Evolutionary conservation across 805 yeast genomes (phyloP).

Genomic region (Pachysolen tannophilus): DNA sequence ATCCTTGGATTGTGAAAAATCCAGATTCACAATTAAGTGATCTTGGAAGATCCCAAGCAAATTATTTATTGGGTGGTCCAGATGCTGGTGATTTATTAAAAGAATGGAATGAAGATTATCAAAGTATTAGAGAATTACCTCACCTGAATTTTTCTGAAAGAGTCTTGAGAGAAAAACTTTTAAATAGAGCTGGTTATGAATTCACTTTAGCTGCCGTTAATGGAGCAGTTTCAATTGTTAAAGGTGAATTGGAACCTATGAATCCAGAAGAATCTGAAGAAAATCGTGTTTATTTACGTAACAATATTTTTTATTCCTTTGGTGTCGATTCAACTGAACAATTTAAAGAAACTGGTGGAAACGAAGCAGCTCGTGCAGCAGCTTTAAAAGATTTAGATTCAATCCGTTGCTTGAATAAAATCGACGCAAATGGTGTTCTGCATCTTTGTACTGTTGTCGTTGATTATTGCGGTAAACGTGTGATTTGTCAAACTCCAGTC

Average conservation of each 20-base stretch:
- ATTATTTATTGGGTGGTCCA: constrained; percentile 42
- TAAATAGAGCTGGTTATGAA: constrained; percentile 64
- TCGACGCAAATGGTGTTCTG: constrained; percentile 55
- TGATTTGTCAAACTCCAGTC: constrained; percentile 90
- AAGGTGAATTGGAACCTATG: constrained; percentile 69
- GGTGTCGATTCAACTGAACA: constrained; percentile 65
- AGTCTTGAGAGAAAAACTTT: constrained; percentile 64
- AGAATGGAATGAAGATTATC: constrained; percentile 92
- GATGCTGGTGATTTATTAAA: constrained; percentile 51
- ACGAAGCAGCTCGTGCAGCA: constrained; percentile 78
- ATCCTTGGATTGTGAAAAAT: constrained; percentile 69
- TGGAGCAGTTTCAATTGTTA: constrained; percentile 71
- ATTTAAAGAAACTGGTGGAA: constrained; percentile 64
- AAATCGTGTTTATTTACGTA: constrained; percentile 63
- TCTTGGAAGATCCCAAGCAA: constrained; percentile 50
- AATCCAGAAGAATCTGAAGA: constrained; percentile 65
- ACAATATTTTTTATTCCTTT: constrained; percentile 81
- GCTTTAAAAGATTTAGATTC: constrained; percentile 73
- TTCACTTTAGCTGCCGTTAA: constrained; percentile 69
- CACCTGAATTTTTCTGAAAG: constrained; percentile 52
- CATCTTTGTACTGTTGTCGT: constrained; percentile 78
- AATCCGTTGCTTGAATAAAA: constrained; percentile 56
- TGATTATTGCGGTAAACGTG: constrained; percentile 83
- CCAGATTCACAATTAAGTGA: constrained; percentile 36
- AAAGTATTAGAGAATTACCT: constrained; percentile 70